These are phyloP conservation scores for Aphanomyces cochlioides DNA, from an alignment of 352 stramenopile genomes.

Conservation along the genomic window DNA sequence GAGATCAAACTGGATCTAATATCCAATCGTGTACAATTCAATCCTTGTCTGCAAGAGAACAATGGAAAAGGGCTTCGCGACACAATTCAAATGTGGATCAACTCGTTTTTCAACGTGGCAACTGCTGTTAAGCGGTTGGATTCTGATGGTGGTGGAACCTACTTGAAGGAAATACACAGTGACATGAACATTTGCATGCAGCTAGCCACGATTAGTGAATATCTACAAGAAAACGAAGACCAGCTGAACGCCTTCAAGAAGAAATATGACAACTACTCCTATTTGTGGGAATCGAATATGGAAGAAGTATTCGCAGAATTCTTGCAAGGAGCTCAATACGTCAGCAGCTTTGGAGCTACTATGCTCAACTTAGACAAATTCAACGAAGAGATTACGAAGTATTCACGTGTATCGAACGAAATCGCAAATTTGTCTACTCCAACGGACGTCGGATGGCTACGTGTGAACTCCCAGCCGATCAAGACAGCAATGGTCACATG, in stretches of 20 bases:
- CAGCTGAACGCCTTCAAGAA: constrained; percentile 91
- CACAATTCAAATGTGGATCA: constrained; percentile 95
- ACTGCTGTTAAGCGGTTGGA: constrained; percentile 96
- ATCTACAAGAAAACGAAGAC: constrained; percentile 89
- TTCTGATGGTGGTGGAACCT: constrained; percentile 91
- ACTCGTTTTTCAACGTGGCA: constrained; percentile 94
- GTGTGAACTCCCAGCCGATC: constrained; percentile 95
- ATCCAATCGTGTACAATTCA: constrained; percentile 81
- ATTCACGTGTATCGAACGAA: constrained; percentile 90
- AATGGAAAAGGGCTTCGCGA: constrained; percentile 93
- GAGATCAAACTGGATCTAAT: constrained; percentile 97
- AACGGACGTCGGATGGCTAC: constrained; percentile 95
- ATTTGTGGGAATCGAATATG: constrained; percentile 97
- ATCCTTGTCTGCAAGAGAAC: constrained; percentile 81
- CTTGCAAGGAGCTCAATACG: constrained; percentile 59
- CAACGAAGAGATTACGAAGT: constrained; percentile 94
- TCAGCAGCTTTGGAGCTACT: constrained; percentile 69
- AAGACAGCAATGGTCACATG: constrained; percentile 95
- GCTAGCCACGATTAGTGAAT: constrained; percentile 91
- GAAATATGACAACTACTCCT: constrained; percentile 93
- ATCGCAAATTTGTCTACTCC: constrained; percentile 87
- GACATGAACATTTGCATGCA: constrained; percentile 94
- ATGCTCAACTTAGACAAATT: constrained; percentile 94
- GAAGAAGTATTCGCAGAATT: constrained; percentile 91
- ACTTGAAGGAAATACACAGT: constrained; percentile 96